Evolutionary conservation across 2,329 filamentous ascomycete genomes (phyloP).

Genomic region (Metarhizium brunneum): DNA sequence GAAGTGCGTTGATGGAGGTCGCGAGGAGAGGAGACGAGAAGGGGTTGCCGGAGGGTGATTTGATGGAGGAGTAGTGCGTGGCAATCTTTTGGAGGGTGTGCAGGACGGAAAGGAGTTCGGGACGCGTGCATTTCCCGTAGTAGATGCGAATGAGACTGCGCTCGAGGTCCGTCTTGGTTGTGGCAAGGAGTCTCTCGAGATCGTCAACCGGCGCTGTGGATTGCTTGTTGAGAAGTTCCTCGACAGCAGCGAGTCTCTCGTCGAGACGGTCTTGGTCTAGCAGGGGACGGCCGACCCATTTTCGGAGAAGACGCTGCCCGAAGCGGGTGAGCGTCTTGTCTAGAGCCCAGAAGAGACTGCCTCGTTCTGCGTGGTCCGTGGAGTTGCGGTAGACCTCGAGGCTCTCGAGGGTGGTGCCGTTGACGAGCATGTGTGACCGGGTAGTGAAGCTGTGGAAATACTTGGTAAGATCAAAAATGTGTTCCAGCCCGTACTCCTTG

Average conservation of each 20-base stretch:
- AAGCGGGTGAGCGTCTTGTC: constrained; percentile 88
- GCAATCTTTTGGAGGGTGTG: constrained; percentile 79
- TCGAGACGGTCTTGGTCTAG: constrained; percentile 68
- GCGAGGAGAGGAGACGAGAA: constrained; percentile 64
- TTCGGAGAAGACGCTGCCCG: constrained; percentile 77
- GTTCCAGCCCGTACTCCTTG: constrained; percentile 83
- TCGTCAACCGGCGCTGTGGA: constrained; percentile 62
- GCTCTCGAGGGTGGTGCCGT: constrained; percentile 87
- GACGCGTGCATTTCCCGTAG: constrained; percentile 88
- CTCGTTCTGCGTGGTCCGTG: constrained; percentile 75
- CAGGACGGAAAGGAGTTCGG: constrained; percentile 76
- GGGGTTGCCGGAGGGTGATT: constrained; percentile 54
- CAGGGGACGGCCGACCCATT: constrained; percentile 89
- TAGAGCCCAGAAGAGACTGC: constrained; percentile 90
- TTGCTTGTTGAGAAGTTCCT: constrained; percentile 68
- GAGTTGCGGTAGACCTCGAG: constrained; percentile 94
- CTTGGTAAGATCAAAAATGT: constrained; percentile 92
- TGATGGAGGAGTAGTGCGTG: constrained; percentile 62
- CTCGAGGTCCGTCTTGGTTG: constrained; percentile 74
- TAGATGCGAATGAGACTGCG: constrained; percentile 92
- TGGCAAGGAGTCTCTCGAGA: constrained; percentile 60
- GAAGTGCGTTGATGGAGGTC: constrained; percentile 65
- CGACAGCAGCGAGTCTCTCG: constrained; percentile 72
- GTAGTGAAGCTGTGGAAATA: constrained; percentile 96
- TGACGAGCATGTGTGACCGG: constrained; percentile 89